Evolutionary conservation across 441 rosid genomes (phyloP), one percentile per base, ranked within the genome.

Genomic region (Biscutella laevigata): DNA sequence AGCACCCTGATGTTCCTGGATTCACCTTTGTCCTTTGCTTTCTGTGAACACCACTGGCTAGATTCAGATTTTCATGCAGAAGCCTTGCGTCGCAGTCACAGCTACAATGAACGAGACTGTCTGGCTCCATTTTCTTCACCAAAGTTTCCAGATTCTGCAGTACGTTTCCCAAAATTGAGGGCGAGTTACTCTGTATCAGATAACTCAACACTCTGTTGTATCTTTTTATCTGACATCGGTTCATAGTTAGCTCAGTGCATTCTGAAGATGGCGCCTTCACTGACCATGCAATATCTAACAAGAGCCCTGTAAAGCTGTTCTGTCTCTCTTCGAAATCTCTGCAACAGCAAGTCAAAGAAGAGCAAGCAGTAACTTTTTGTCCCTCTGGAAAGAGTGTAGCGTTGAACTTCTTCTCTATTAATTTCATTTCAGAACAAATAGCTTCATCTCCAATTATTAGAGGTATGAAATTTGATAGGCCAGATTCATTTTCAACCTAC

Each of bases 401-500:
- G 47, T 75, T 72, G 55, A 78, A 66, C 48, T 70, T 77, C 71
- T 74, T 70, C 79, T 80, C 88, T 49, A 92, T 70, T 35, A 28
- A 53, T 62, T 69, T 71, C 80, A 88, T 80, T 69, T 92, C 92
- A 7, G 73, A 78, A 54, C 99, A 92, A 57, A 72, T 77, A 40
- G 80, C 82, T 67, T 60, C 57, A 72, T 86, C 80, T 27, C 88
- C 92, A 15, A 92, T 69, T 9, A 92, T 72, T 34, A 92, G 40
- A 35, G 99, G 97, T 66, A 92, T 75, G 66, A 86, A 88, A 73
- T 88, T 92, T 38, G 99, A 92, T 44, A 92, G 60, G 38, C 98
- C 97, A 53, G 81, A 80, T 62, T 83, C 84, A 66, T 81, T 88
- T 68, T 92, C 99, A 43, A 88, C 90, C 99, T 92, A 62, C 76